Evolutionary conservation across 805 yeast species (phyloP).

Genomic region (Wickerhamomyces subpelliculosus): DNA sequence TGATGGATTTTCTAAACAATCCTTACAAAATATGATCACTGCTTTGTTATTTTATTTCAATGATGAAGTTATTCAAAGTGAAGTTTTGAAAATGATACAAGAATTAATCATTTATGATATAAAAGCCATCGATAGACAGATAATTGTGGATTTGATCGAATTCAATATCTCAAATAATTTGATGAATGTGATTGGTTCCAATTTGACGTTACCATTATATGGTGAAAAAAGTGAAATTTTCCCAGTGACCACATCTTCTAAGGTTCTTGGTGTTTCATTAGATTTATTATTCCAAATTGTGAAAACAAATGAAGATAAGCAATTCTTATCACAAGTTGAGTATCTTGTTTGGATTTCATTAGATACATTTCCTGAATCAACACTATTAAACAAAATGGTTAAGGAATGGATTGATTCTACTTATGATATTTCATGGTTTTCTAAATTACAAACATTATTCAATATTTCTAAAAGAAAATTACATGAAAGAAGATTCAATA

Average conservation of each 20-base stretch:
- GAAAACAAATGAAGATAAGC: conserved; percentile 41
- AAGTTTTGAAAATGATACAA: conserved; percentile 35
- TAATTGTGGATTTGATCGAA: conserved; percentile 26
- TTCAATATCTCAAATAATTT: conserved; percentile 27
- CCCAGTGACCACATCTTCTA: conserved; percentile 36
- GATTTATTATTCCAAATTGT: conserved; percentile 53
- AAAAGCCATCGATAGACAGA: conserved; percentile 21
- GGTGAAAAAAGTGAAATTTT: conserved; percentile 35
- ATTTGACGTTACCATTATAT: conserved; percentile 28
- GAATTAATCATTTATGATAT: conserved; percentile 43
- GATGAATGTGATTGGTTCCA: conserved; percentile 18
- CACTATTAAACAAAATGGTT: conserved; percentile 38
- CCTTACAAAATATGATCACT: conserved; percentile 30
- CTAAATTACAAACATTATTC: conserved; percentile 43
- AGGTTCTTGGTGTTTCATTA: conserved; percentile 38
- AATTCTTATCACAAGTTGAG: conserved; percentile 40
- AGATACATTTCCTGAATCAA: conserved; percentile 38
- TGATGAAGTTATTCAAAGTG: conserved; percentile 25
- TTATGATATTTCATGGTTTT: conserved; percentile 48
- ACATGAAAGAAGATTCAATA: conserved; percentile 33
- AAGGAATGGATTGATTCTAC: conserved; percentile 55
- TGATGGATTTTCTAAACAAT: conserved; percentile 20
- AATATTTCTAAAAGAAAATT: conserved; percentile 36
- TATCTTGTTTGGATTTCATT: conserved; percentile 55
- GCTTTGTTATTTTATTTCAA: conserved; percentile 27